Evolutionary conservation across 1,284 basidiomycete genomes (phyloP), one percentile per base, ranked within the genome.

Genomic region (Vanrija sp.): DNA sequence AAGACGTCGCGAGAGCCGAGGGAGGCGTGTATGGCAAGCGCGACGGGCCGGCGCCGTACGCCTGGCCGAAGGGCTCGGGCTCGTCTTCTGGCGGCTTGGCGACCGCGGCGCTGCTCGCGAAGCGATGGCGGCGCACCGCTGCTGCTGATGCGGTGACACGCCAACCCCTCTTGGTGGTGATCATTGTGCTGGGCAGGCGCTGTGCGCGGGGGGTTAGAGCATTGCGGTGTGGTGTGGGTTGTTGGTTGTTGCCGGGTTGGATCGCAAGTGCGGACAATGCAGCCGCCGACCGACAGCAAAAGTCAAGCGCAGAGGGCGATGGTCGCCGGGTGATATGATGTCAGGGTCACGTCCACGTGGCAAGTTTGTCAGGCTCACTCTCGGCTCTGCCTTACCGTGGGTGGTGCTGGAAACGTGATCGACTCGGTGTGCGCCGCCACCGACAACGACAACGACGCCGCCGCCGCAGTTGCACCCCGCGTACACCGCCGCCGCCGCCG

Each of bases 21-120:
- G 48, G 54, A 15, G 63, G 57, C 46, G 58, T 44, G 46, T 73
- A 73, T 5, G 71, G 69, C 7, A 68, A 23, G 12, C 68, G 46
- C 2, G 71, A 73, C 1, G 71, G 71, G 5, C 71, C 69, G 21
- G 71, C 65, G 6, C 71, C 71, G 43, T 70, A 73, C 14, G 57
- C 65, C 14, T 59, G 55, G 0, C 71, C 71, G 38, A 64, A 73
- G 3, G 64, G 68, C 16, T 58, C 63, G 8, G 38, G 43, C 14
- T 38, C 34, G 28, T 47, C 49, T 23, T 25, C 21, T n/a, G 39
- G 40, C 12, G 34, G 34, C 12, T 12, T 12, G 34, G 34, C 34
- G 45, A 15, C 39, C 43, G 45, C 43, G 42, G n/a, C 61, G 57
- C 51, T 49, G 54, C 19, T 55, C 42, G 23, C 59, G 51, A 23